Evolutionary conservation across 1,139 yeast species (phyloP), one percentile per base, ranked within the genome.

Genomic region (Yamadazyma aaseri): DNA sequence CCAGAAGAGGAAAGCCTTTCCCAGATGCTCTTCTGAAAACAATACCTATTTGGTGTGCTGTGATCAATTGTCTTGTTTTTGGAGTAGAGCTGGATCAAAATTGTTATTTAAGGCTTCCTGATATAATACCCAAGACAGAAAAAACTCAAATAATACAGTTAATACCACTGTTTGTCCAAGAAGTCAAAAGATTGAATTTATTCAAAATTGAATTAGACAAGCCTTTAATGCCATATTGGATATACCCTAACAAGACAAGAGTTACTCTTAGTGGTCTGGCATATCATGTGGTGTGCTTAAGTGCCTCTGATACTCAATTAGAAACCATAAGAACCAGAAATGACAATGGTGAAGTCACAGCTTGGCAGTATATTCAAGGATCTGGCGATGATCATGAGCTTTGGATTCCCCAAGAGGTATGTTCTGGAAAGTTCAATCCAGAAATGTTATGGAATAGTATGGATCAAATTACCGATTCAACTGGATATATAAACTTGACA

Each of bases 301-400:
- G 90, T 1, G 84, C 86, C 0, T 84, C 95, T 12, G 38, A 35
- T 23, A 20, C 20, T 23, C 34, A 32, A 10, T 32, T 39, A 23
- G 37, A 31, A 28, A 79, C 73, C 2, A 79, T 61, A 42, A 60
- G 70, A 0, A 78, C 61, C 43, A 60, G 70, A 0, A 31, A 35
- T n/a, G 39, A 36, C 20, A 33, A 13, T 11, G 39, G 28, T 12
- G 34, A 33, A 14, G 20, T 26, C 28, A 15, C 42, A 10, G 33
- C 53, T 2, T 61, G 65, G 58, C 50, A 55, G 18, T 89, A 89
- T 52, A 82, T 87, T 2, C 96, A 86, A 56, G 96, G 96, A 1
- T 89, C 96, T 0, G 96, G 94, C 0, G 97, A 89, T 56, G 96
- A 89, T 50, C 96, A 89, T 53, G 96, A 89, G 49, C 63, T 82